Evolutionary conservation across 73 alveolate genomes (phyloP), one percentile per base, ranked within the genome.

Genomic region (Blepharisma japonicum): DNA sequence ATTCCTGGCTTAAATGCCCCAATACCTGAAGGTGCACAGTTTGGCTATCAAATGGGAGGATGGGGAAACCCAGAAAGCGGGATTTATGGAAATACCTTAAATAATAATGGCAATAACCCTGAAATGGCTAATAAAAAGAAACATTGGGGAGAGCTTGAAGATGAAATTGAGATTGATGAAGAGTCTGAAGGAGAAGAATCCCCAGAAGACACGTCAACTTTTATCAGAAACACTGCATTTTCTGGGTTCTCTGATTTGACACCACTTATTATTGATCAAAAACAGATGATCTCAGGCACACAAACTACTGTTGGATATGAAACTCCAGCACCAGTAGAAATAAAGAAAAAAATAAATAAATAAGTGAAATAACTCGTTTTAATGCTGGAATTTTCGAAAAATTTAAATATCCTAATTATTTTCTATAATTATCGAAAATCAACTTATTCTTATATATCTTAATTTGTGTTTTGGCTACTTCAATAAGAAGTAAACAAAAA

Each of bases 1-100:
- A 95, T 97, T 66, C 98, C 98, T 21, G 99, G 99, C 11, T 86
- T 84, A 5, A 90, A 87, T 72, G 90, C 92, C n/a, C 91, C 90
- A 6, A 76, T 90, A 18, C 92, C 88, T 23, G 94, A 90, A 45
- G 67, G 87, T n/a, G 80, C 83, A 66, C 32, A 76, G 39, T 67
- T 25, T 50, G 77, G 77, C 39, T 78, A 68, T 55, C 92, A 92
- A 6, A 32, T 45, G 14, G 94, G 89, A 38, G 53, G 71, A 46
- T 80, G 71, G 76, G 76, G 86, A 56, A 77, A 81, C 6, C 87
- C 78, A 48, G 90, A 84, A 7, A 66, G 81, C 23, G 93, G 91
- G 27, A 87, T 86, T 45, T 80, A 86, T 68, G 89, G 88, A 11
- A 91, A 90, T 71, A 83, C 89, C 51, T 83, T 55, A 56, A 90